A percentile compares a stretch with the other conserved stretches of the same genome.
Evolutionary conservation across 805 yeast species (phyloP).

Genomic region (Myxozyma monticola): DNA sequence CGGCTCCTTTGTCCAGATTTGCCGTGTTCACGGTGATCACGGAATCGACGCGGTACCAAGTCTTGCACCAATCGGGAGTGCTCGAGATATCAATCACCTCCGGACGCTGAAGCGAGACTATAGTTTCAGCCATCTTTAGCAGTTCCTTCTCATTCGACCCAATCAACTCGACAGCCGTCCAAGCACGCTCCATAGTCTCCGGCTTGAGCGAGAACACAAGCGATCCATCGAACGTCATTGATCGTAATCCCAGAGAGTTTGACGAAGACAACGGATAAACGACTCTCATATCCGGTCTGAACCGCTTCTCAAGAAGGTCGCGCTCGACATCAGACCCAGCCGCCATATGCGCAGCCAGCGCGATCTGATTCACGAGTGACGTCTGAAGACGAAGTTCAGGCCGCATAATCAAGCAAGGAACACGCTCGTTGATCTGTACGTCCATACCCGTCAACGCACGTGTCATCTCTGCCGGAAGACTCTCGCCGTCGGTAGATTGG

Average conservation of each 20-base stretch:
- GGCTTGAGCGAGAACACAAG: constrained; percentile 5
- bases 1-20: background rate
- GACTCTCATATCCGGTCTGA: background rate
- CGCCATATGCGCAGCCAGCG: background rate
- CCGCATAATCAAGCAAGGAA: background rate
- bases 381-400: background rate
- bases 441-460: background rate
- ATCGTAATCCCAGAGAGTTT: background rate
- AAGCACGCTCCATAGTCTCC: background rate
- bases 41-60: constrained; percentile 3
- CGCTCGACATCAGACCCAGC: background rate
- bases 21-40: background rate
- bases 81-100: too few species aligned
- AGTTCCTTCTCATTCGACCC: background rate
- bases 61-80: constrained; percentile 4
- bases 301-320: background rate
- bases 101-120: constrained; percentile 2
- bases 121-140: background rate
- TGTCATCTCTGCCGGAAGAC: background rate
- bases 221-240: background rate
- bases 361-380: background rate
- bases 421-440: background rate
- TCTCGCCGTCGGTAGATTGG: background rate
- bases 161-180: constrained; percentile 2
- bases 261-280: background rate